These are phyloP conservation scores for Geotrichum ghanense DNA, from an alignment of 805 yeast species.

Conservation along the genomic window DNA sequence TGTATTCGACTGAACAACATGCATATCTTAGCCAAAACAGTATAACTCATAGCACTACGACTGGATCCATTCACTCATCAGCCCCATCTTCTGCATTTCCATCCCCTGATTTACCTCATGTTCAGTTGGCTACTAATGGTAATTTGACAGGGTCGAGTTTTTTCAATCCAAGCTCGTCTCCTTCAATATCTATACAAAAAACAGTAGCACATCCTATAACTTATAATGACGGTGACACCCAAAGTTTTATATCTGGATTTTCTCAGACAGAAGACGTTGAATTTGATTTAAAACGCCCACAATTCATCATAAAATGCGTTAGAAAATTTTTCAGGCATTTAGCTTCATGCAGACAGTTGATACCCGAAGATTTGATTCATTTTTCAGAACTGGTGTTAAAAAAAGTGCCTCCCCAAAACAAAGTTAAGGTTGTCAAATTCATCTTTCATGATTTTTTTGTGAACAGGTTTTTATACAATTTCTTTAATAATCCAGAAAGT, in stretches of 20 bases:
- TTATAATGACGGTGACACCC: neutral
- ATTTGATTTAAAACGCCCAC: conserved; percentile 7
- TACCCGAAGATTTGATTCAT: neutral
- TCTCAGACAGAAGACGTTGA: conserved; percentile 7
- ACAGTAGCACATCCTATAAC: neutral
- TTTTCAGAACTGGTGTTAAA: neutral
- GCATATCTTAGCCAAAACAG: conserved; percentile 1
- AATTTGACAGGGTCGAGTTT: conserved; percentile 1
- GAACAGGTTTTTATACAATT: conserved; percentile 9
- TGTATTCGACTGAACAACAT: neutral
- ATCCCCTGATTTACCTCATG: conserved; percentile 7
- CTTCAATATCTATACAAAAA: neutral
- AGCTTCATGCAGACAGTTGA: neutral
- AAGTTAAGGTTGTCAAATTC: conserved; percentile 6
- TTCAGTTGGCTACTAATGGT: neutral
- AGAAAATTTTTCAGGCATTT: conserved; percentile 9
- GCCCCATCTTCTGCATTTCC: conserved; percentile 11
- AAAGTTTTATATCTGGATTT: neutral
- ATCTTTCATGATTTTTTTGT: conserved; percentile 14
- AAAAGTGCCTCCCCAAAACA: neutral
- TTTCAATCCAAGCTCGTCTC: neutral
- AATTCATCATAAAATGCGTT: conserved; percentile 12
- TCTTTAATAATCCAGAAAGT: conserved; percentile 15
- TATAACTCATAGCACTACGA: neutral
- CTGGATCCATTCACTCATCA: neutral